phyloP scores from a whole-genome alignment of 352 stramenopile genomes.

The Pythium scleroteichum region DNA sequence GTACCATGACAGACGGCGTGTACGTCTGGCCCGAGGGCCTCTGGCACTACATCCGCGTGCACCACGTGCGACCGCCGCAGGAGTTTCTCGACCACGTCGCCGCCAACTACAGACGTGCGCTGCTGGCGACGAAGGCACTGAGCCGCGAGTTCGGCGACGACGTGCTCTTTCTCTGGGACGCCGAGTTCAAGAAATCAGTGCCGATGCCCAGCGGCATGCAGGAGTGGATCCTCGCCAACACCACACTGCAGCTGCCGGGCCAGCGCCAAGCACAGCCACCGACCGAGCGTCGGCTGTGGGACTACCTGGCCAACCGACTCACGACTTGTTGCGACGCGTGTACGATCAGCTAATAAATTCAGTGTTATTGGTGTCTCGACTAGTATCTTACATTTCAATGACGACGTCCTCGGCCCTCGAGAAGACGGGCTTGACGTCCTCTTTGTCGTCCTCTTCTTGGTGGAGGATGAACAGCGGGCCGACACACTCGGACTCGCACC shows the following conservation, averaged over 20 bases:
- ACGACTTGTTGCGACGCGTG: conserved; percentile 18
- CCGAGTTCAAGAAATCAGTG: conserved; percentile 28
- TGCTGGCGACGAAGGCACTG: conserved; percentile 31
- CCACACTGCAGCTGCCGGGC: conserved; percentile 35
- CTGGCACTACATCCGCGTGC: conserved; percentile 66
- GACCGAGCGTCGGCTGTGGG: conserved; percentile 9
- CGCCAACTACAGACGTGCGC: conserved; percentile 34
- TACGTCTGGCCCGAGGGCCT: conserved; percentile 83
- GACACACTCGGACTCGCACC: conserved; percentile 63
- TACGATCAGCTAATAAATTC: conserved; percentile 17
- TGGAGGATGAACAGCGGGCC: conserved; percentile 53
- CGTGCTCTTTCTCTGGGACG: conserved; percentile 60
- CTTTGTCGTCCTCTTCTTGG: conserved; percentile 8
- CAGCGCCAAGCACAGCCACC: conserved; percentile 1
- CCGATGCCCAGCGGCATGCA: conserved; percentile 64
- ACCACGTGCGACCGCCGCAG: conserved; percentile 64
- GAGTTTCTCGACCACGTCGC: conserved; percentile 62
- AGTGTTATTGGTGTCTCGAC: too few species aligned
- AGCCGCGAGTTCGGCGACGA: conserved; percentile 27
- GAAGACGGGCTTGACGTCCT: not conserved
- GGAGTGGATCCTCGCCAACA: conserved; percentile 65
- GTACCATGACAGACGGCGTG: conserved; percentile 72
- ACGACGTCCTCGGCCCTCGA: conserved; percentile 3
- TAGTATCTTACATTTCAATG: conserved; percentile 12
- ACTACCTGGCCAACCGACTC: conserved; percentile 1